Conservation (phyloP, 2,329 filamentous ascomycete genomes). For the Rutstroemia sp. region DNA sequence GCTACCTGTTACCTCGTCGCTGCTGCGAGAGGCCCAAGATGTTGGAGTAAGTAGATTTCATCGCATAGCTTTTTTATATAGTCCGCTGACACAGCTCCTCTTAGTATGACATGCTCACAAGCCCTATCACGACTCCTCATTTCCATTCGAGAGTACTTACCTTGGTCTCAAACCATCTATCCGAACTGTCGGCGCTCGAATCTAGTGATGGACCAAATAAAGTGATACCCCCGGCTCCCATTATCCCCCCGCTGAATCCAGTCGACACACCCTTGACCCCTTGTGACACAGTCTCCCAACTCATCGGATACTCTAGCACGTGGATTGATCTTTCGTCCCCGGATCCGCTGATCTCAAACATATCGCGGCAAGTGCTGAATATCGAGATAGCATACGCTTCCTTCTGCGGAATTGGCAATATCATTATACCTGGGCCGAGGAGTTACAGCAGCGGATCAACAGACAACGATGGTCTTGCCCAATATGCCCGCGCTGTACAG, state of each 20-base stretch:
- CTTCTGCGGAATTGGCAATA: slow-evolving; percentile 82
- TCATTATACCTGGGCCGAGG: slow-evolving; percentile 74
- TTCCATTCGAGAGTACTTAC: slow-evolving; percentile 63
- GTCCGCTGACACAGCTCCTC: not conserved
- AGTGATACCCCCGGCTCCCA: slow-evolving; percentile 45
- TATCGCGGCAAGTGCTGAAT: slow-evolving; percentile 84
- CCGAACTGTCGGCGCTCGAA: slow-evolving; percentile 37
- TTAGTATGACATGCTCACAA: slow-evolving; percentile 73
- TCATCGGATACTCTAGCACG: slow-evolving; percentile 73
- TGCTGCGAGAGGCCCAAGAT: slow-evolving; percentile 62
- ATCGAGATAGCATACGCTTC: slow-evolving; percentile 91
- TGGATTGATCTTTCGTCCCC: slow-evolving; percentile 88
- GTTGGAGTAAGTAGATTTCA: slow-evolving; percentile 50
- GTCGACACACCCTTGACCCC: slow-evolving; percentile 72
- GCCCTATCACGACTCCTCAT: slow-evolving; percentile 66
- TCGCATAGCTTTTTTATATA: not conserved
- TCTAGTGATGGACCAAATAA: slow-evolving; percentile 33
- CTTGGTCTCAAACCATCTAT: slow-evolving; percentile 47
- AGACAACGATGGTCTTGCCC: slow-evolving; percentile 49
- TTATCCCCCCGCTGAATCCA: slow-evolving; percentile 63
- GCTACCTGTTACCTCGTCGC: slow-evolving; percentile 52
- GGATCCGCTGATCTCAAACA: slow-evolving; percentile 73
- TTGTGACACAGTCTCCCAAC: slow-evolving; percentile 58
- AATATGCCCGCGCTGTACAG: slow-evolving; percentile 77
- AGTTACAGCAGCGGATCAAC: slow-evolving; percentile 45